Conservation (phyloP, 768 basidiomycete genomes). For the Lentinula sp. region DNA sequence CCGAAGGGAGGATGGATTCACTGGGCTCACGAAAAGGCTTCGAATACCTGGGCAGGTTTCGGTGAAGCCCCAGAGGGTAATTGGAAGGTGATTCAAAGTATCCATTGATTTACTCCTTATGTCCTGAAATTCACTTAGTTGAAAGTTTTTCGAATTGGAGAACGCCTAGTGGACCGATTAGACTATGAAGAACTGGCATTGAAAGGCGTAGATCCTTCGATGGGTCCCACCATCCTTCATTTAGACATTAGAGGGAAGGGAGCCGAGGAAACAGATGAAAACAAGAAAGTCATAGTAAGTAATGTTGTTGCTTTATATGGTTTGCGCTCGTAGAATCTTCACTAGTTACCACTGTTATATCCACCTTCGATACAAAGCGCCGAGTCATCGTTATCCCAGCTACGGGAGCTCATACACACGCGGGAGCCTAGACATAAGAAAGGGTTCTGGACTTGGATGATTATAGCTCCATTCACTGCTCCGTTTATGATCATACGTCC, state of each 20-base stretch:
- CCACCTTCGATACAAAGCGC: slow-evolving; percentile 38
- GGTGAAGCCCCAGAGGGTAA: slow-evolving; percentile 58
- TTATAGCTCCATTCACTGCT: slow-evolving; percentile 64
- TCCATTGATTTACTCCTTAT: not conserved
- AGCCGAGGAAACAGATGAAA: slow-evolving; percentile 12
- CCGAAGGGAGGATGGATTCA: slow-evolving; percentile 44
- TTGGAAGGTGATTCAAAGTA: slow-evolving; percentile 53
- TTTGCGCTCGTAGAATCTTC: not conserved
- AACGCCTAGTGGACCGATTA: slow-evolving; percentile 61
- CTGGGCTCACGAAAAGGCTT: slow-evolving; percentile 46
- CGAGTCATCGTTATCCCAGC: slow-evolving; percentile 33
- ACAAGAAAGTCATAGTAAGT: slow-evolving; percentile 7
- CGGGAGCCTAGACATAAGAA: slow-evolving; percentile 60
- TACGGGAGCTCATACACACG: slow-evolving; percentile 43
- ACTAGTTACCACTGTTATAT: slow-evolving; percentile 62
- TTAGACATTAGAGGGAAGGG: slow-evolving; percentile 14
- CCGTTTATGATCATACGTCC: slow-evolving; percentile 74
- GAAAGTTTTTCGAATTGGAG: slow-evolving; percentile 56
- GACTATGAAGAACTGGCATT: slow-evolving; percentile 80
- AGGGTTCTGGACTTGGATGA: slow-evolving; percentile 63
- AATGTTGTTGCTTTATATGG: slow-evolving; percentile 4
- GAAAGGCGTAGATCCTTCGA: slow-evolving; percentile 64
- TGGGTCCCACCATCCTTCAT: slow-evolving; percentile 46
- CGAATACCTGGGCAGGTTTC: slow-evolving; percentile 57
- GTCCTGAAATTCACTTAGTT: slow-evolving; percentile 30